phyloP scores from a whole-genome alignment of 208 protist species.

The Naegleria lovaniensis region DNA sequence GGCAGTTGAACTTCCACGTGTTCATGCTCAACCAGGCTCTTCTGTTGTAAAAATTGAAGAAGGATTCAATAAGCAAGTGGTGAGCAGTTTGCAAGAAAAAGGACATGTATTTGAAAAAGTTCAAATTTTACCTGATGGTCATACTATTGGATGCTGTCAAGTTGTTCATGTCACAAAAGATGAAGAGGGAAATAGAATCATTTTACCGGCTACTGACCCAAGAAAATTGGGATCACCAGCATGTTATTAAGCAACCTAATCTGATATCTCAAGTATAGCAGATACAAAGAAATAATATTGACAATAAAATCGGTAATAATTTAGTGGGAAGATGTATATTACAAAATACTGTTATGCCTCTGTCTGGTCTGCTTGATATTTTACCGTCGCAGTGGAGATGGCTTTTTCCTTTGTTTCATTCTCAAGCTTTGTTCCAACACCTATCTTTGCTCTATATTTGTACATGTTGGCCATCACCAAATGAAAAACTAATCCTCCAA shows the following conservation, averaged over 20 bases:
- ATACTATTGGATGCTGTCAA: neutral
- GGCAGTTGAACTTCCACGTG: neutral
- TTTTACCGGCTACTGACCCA: neutral
- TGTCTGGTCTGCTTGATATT: too few relatives aligned
- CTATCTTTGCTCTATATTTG: conserved; percentile 36
- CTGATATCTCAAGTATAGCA: too few relatives aligned
- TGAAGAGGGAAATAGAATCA: neutral
- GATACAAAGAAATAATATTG: too few relatives aligned
- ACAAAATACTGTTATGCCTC: too few relatives aligned
- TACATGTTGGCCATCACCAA: conserved; percentile 36
- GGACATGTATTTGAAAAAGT: neutral
- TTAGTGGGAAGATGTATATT: too few relatives aligned
- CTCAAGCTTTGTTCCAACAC: too few relatives aligned
- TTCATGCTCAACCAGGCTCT: neutral
- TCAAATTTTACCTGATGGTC: conserved; percentile 12
- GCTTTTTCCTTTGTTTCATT: too few relatives aligned
- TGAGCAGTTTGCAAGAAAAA: neutral
- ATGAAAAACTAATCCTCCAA: conserved; percentile 38
- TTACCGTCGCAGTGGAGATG: too few relatives aligned
- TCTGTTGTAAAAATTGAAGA: neutral
- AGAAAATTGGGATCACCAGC: neutral
- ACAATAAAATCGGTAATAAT: too few relatives aligned
- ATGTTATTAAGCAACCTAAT: too few relatives aligned
- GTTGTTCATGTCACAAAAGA: neutral
- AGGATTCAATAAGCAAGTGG: neutral